Evolutionary conservation across 306 rosid species (phyloP), one percentile per base, ranked within the genome.

Genomic region (Rosa rugosa): DNA sequence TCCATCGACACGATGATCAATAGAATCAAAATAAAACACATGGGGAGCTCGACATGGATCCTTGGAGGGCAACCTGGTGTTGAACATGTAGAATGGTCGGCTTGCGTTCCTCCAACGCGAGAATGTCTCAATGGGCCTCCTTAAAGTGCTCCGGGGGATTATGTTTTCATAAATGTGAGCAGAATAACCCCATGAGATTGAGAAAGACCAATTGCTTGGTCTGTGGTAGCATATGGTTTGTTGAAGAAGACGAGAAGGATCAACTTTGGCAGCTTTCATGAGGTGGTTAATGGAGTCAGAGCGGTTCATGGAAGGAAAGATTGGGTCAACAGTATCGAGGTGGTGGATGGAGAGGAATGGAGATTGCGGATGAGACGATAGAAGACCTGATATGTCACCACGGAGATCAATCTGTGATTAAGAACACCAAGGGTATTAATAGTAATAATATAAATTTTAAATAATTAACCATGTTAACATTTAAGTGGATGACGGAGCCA

Each of bases 101-200:
- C 56, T 77, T 18, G 79, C 27, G 5, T 34, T n/a, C n/a, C 0
- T 66, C 82, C 87, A 85, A 0, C 89, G 88, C 25, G 25, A 38
- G 25, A 87, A 85, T 1, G 90, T 89, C 64, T 89, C 90, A 2
- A 89, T 41, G 3, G 90, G 93, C 27, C 75, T 83, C 68, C 71
- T 60, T 2, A 89, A 71, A 63, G 77, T 72, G 62, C 75, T 83
- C 0, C 82, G 76, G 1, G 90, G 79, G 76, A 86, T 27, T 4
- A 87, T 70, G 18, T 46, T 50, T 70, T 89, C 90, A 1, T 87
- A 87, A 11, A 87, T 79, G 18, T 87, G 86, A 12, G 81, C 77
- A 1, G 93, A 87, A 65, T 89, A 89, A 10, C 93, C 90, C 90
- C 89, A 85, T 14, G 93, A 79, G 42, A 87, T 23, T 0, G 93